These are phyloP conservation scores for Epichloe gansuensis DNA, from an alignment of 2,329 filamentous ascomycete genomes.

Conservation along the genomic window DNA sequence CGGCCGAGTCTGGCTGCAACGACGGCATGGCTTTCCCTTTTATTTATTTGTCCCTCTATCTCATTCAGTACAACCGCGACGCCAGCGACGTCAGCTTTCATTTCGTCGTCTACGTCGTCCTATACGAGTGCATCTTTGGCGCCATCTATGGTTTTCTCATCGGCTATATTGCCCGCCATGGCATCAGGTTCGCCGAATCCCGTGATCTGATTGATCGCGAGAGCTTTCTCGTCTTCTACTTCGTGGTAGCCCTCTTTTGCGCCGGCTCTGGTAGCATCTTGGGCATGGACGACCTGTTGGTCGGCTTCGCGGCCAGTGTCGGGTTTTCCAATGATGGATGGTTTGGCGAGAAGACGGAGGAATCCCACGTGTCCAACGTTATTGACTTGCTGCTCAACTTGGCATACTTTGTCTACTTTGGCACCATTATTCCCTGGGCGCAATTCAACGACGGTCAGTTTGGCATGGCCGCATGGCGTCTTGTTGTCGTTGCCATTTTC, in stretches of 20 bases:
- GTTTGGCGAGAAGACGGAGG: conserved; percentile 97
- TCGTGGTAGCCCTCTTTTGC: conserved; percentile 89
- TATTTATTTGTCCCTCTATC: conserved; percentile 81
- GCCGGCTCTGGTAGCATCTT: conserved; percentile 86
- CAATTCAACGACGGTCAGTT: conserved; percentile 68
- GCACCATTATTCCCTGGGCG: conserved; percentile 93
- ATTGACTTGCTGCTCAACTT: conserved; percentile 95
- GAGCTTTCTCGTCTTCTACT: conserved; percentile 98
- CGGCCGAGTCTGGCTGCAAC: conserved; percentile 95
- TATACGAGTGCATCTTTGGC: conserved; percentile 94
- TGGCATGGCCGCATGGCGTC: conserved; percentile 73
- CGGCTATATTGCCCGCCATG: conserved; percentile 81
- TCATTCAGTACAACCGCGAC: conserved; percentile 67
- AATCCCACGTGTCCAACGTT: conserved; percentile 97
- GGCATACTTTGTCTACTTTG: conserved; percentile 96
- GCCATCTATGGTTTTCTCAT: conserved; percentile 77
- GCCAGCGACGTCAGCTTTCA: conserved; percentile 61
- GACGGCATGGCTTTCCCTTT: conserved; percentile 99
- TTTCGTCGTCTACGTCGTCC: conserved; percentile 79
- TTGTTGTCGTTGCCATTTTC: conserved; percentile 87
- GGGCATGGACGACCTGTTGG: conserved; percentile 84
- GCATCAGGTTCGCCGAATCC: conserved; percentile 78
- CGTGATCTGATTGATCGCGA: conserved; percentile 84
- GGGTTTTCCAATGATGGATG: conserved; percentile 98
- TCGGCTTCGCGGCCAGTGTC: conserved; percentile 92